Evolutionary conservation across 805 yeast genomes (phyloP), one percentile per base, ranked within the genome.

Genomic region (Kazachstania viticola): DNA sequence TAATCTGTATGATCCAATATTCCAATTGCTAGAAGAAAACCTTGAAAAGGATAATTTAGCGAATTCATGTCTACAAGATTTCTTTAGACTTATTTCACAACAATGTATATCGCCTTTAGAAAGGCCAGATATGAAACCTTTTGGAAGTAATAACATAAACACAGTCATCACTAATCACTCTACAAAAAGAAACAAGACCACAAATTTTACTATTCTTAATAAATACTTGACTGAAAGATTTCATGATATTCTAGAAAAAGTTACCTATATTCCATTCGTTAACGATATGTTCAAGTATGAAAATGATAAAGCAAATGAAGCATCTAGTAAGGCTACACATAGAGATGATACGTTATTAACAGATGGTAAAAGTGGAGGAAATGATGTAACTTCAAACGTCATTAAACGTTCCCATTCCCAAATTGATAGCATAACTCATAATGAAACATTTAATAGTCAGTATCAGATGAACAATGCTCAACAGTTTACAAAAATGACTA

Each of bases 41-140:
- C 60, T 66, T 5, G 55, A 61, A 19, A 55, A 57, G 24, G 74
- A 80, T 49, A 79, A 76, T 47, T 56, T 85, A 37, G 67, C 79
- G 3, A 79, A 74, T 46, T 84, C 95, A 0, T 69, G 87, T 5
- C 69, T 88, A 40, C 61, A 84, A 28, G 85, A 80, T 49, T 61
- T 87, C 15, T 58, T 76, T 21, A 79, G 72, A 42, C 61, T n/a
- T n/a, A n/a, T n/a, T n/a, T n/a, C n/a, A n/a, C n/a, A n/a, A n/a
- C n/a, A n/a, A 41, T 33, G 17, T 45, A 41, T 27, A 39, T n/a
- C 19, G 41, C 29, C 11, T 33, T 33, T 14, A 32, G 24, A 11
- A 22, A 33, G 25, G 21, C 16, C 15, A 21, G 19, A 15, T 22
- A 29, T 15, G 31, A 25, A n/a, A n/a, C n/a, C n/a, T n/a, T 8